These are phyloP conservation scores for Thalassia testudinum DNA, from an alignment of 116 monocot genomes.

Conservation along the genomic window DNA sequence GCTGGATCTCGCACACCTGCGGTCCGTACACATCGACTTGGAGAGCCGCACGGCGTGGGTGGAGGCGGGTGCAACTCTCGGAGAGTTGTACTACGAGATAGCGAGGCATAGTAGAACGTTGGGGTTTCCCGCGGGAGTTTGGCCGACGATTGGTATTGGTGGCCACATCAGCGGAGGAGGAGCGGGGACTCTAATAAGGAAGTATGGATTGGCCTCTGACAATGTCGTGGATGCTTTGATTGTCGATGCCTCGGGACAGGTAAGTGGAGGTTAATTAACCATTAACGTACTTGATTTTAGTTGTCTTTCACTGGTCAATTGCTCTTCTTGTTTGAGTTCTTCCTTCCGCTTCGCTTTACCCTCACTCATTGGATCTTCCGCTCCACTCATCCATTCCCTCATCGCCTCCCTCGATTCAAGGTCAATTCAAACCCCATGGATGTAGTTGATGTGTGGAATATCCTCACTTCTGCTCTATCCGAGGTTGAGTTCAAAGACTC, in stretches of 20 bases:
- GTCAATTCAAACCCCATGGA: too few species aligned
- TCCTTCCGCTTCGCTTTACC: too few species aligned
- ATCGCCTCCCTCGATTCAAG: too few species aligned
- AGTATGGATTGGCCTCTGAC: slow-evolving; percentile 27
- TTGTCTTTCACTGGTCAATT: too few species aligned
- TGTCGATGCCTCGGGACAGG: slow-evolving; percentile 4
- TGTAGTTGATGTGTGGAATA: too few species aligned
- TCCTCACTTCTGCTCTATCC: too few species aligned
- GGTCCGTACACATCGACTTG: slow-evolving; percentile 11
- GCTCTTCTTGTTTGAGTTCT: too few species aligned
- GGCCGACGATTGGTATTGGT: slow-evolving; percentile 34
- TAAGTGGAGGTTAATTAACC: too few species aligned
- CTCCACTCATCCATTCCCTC: too few species aligned
- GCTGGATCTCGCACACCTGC: slow-evolving; percentile 21
- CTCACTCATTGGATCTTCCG: too few species aligned
- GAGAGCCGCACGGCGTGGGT: slow-evolving; percentile 17
- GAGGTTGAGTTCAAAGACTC: too few species aligned
- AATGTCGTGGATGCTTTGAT: slow-evolving; percentile 33
- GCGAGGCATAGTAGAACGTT: slow-evolving; percentile 2
- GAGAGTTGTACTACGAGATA: slow-evolving; percentile 35
- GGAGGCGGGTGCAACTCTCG: slow-evolving; percentile 25
- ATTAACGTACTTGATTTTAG: too few species aligned
- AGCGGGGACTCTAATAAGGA: slow-evolving; percentile 27
- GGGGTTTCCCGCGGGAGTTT: slow-evolving; percentile 33
- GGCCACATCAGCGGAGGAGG: slow-evolving; percentile 42